phyloP scores from a whole-genome alignment of 345 rosid species.

The Triadica sebifera region DNA sequence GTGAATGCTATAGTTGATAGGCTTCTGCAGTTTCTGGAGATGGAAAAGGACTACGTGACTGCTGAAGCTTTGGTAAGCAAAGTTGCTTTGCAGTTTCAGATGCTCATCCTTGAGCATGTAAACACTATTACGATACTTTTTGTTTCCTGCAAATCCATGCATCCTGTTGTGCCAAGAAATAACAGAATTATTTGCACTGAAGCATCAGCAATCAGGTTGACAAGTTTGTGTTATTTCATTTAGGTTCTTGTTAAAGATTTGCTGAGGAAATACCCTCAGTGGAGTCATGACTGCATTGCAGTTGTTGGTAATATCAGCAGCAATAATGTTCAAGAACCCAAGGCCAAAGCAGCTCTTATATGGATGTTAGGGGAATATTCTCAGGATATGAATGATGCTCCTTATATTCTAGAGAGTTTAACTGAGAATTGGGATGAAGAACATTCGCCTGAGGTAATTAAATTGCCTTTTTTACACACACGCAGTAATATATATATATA shows the following conservation, averaged over 20 bases:
- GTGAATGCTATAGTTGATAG: constrained; percentile 99
- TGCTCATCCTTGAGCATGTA: constrained; percentile 10
- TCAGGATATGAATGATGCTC: constrained; percentile 96
- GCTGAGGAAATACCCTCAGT: constrained; percentile 94
- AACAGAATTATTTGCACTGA: not conserved
- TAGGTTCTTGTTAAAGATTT: constrained; percentile 98
- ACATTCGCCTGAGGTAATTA: constrained; percentile 83
- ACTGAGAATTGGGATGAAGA: constrained; percentile 95
- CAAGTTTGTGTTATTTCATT: constrained; percentile 19
- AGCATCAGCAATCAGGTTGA: constrained; percentile 1
- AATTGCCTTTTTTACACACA: not conserved
- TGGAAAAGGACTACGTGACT: constrained; percentile 98
- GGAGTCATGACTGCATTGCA: constrained; percentile 99
- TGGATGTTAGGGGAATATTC: constrained; percentile 99
- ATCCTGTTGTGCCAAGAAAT: not conserved
- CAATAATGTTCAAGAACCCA: constrained; percentile 86
- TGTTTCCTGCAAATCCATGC: constrained; percentile 9
- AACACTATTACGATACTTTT: not conserved
- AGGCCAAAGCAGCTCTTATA: constrained; percentile 96
- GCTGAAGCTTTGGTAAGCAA: constrained; percentile 89
- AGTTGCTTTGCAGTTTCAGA: constrained; percentile 6
- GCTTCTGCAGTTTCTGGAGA: constrained; percentile 98
- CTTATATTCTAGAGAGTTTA: constrained; percentile 82
- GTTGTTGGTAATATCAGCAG: constrained; percentile 98
- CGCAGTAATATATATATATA: too few species aligned